Percentiles rank a stretch among this genome's conserved stretches.
phyloP scores from a whole-genome alignment of 352 stramenopile species.

The Phytophthora litchii region DNA sequence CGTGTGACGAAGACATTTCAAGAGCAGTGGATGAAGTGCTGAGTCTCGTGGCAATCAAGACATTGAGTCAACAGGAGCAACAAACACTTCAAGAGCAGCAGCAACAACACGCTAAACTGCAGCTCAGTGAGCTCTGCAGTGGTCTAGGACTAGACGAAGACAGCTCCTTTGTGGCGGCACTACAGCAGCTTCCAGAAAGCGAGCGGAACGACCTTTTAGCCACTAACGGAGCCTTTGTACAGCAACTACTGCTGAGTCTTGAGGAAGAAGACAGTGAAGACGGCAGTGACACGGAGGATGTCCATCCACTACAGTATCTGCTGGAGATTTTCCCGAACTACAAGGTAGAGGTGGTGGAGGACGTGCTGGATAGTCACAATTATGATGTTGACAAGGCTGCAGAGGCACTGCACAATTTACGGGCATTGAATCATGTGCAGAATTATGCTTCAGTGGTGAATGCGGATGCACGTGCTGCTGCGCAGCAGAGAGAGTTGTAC shows the following conservation, averaged over 20 bases:
- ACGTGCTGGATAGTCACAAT: conserved; percentile 59
- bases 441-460: conserved; percentile 65
- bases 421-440: conserved; percentile 58
- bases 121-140: conserved; percentile 62
- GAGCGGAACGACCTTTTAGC: conserved; percentile 52
- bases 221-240: conserved; percentile 63
- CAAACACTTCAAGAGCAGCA: conserved; percentile 21
- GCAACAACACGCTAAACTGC: conserved; percentile 35
- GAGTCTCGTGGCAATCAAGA: conserved; percentile 57
- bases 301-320: conserved; percentile 60
- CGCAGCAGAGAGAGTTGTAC: conserved; percentile 25
- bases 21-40: conserved; percentile 65
- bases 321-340: conserved; percentile 63
- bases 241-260: conserved; percentile 64
- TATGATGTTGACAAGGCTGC: conserved; percentile 66
- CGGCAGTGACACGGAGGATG: conserved; percentile 36
- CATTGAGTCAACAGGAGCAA: conserved; percentile 48
- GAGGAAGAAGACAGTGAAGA: conserved; percentile 44
- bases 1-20: conserved; percentile 50
- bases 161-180: conserved; percentile 55
- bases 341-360: conserved; percentile 63
- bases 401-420: conserved; percentile 60
- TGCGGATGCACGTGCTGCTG: conserved; percentile 26
- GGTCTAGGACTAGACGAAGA: conserved; percentile 56
- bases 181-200: conserved; percentile 47